These are phyloP conservation scores for Yarrowia galli DNA, from an alignment of 1,139 yeast genomes.

Conservation along the genomic window DNA sequence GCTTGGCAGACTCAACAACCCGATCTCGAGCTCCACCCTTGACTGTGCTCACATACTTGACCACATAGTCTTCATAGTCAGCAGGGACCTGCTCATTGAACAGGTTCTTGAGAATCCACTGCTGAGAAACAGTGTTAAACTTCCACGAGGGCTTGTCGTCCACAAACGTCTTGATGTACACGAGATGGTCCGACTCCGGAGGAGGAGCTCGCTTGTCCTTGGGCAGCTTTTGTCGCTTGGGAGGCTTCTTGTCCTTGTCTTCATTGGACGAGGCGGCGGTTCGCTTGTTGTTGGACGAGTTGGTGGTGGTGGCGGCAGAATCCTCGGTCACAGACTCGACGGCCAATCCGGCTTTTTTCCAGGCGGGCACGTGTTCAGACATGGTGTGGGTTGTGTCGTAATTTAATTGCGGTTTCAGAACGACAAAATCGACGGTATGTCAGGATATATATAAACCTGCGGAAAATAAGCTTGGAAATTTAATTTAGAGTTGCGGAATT, in stretches of 20 bases:
- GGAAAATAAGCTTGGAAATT: slow-evolving; percentile 22
- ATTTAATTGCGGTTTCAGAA: not conserved
- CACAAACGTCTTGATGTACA: slow-evolving; percentile 71
- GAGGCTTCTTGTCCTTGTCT: slow-evolving; percentile 58
- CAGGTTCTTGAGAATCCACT: slow-evolving; percentile 83
- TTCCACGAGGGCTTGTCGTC: slow-evolving; percentile 77
- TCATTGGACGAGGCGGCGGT: not conserved
- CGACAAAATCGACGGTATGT: too few relatives aligned
- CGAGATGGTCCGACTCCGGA: slow-evolving; percentile 82
- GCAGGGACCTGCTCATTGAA: slow-evolving; percentile 59
- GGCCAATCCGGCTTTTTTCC: slow-evolving; percentile 84
- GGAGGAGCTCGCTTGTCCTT: slow-evolving; percentile 76
- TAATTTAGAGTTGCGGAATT: not conserved
- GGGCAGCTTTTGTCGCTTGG: slow-evolving; percentile 78
- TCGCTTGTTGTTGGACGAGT: slow-evolving; percentile 8
- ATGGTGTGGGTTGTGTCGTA: not conserved
- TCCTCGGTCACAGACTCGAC: slow-evolving; percentile 50
- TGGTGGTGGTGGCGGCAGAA: slow-evolving; percentile 29
- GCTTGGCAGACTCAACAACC: slow-evolving; percentile 59
- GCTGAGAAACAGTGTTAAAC: slow-evolving; percentile 92
- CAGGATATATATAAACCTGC: slow-evolving; percentile 1
- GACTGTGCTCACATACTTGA: slow-evolving; percentile 66
- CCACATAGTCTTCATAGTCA: slow-evolving; percentile 63
- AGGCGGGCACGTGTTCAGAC: slow-evolving; percentile 68
- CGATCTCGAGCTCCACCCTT: slow-evolving; percentile 78